These are phyloP conservation scores for Orychophragmus violaceus DNA, from an alignment of 345 rosid genomes.

Conservation along the genomic window DNA sequence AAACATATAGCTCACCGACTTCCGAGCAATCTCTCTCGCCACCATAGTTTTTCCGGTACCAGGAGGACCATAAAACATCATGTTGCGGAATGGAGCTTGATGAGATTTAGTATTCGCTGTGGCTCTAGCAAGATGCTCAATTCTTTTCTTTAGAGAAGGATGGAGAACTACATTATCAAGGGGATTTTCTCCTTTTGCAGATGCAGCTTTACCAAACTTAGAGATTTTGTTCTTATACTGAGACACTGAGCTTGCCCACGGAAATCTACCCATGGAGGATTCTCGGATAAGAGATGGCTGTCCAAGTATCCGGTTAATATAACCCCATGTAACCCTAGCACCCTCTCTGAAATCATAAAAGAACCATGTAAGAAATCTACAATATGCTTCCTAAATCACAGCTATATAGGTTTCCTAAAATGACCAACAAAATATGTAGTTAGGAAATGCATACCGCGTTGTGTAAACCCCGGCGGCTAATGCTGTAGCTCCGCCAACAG, in stretches of 20 bases:
- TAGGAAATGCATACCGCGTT: constrained; percentile 50
- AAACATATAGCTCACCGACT: constrained; percentile 50
- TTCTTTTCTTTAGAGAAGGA: constrained; percentile 77
- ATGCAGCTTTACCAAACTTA: constrained; percentile 22
- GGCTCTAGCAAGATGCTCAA: constrained; percentile 88
- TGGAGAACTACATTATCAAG: constrained; percentile 74
- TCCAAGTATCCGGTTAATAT: constrained; percentile 82
- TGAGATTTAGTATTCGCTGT: constrained; percentile 90
- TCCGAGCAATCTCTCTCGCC: constrained; percentile 89
- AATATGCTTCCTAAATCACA: constrained; percentile 8
- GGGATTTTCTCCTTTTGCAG: constrained; percentile 42
- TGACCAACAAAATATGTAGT: background rate
- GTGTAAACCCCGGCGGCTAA: constrained; percentile 94
- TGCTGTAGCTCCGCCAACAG: constrained; percentile 95
- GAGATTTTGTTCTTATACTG: constrained; percentile 42
- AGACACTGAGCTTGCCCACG: constrained; percentile 55
- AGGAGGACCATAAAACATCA: constrained; percentile 98
- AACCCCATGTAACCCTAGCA: constrained; percentile 92
- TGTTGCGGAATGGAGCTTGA: constrained; percentile 91
- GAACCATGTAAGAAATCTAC: background rate
- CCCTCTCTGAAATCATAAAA: constrained; percentile 66
- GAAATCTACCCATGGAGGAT: constrained; percentile 78
- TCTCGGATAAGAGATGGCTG: constrained; percentile 96
- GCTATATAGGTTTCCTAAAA: background rate
- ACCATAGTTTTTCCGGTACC: constrained; percentile 99